phyloP scores from a whole-genome alignment of 768 basidiomycete genomes.

The Amanita molliuscula region DNA sequence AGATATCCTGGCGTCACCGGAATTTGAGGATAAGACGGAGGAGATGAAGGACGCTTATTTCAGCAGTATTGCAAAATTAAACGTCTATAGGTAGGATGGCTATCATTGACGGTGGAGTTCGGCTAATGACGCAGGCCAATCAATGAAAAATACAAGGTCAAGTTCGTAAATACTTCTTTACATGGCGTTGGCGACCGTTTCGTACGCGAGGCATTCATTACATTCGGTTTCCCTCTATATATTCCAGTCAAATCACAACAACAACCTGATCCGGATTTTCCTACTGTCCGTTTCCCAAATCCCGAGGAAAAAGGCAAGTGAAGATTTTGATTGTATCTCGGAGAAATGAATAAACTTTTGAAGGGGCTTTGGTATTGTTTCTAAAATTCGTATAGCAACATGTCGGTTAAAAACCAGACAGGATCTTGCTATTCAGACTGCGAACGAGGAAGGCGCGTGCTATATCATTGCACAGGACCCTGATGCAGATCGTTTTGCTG shows the following conservation, averaged over 20 bases:
- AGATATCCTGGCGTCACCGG: conserved; percentile 25
- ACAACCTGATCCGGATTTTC: conserved; percentile 74
- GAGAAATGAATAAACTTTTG: background rate
- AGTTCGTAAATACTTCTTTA: conserved; percentile 84
- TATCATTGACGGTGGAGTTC: background rate
- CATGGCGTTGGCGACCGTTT: conserved; percentile 79
- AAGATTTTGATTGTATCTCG: conserved; percentile 15
- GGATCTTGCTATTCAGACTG: conserved; percentile 65
- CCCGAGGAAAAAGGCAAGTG: conserved; percentile 77
- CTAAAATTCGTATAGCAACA: background rate
- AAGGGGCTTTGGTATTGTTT: conserved; percentile 38
- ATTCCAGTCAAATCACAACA: conserved; percentile 58
- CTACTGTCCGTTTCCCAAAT: conserved; percentile 80
- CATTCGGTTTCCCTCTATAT: conserved; percentile 49
- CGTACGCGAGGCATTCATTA: conserved; percentile 42
- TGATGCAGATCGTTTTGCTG: conserved; percentile 76
- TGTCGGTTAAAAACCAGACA: conserved; percentile 16
- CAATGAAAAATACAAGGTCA: conserved; percentile 29
- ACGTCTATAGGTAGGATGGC: conserved; percentile 15
- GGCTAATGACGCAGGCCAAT: conserved; percentile 8
- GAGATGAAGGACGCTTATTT: conserved; percentile 56
- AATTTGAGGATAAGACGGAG: conserved; percentile 46
- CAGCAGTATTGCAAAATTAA: conserved; percentile 21
- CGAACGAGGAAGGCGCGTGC: conserved; percentile 35
- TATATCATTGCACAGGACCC: conserved; percentile 88